A percentile compares a stretch with the other conserved stretches of the same genome.
phyloP scores from a whole-genome alignment of 441 rosid genomes.

The Populus hybrid region DNA sequence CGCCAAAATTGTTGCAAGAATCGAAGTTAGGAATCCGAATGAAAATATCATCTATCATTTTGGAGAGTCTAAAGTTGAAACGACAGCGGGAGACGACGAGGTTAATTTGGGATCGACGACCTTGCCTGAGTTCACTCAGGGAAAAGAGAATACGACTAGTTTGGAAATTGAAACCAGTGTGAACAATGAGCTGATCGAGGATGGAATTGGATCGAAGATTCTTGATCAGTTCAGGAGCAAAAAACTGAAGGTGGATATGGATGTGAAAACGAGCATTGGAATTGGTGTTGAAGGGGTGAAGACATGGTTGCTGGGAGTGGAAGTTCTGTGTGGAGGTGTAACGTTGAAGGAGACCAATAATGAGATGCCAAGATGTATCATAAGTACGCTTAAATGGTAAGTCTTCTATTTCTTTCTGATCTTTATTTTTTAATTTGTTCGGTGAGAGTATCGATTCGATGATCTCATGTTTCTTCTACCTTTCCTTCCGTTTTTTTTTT shows the following conservation, averaged over 20 bases:
- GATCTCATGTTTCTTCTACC: background rate
- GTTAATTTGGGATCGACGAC: slow-evolving; percentile 35
- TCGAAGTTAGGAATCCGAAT: slow-evolving; percentile 59
- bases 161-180: slow-evolving; percentile 42
- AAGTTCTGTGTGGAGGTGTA: slow-evolving; percentile 43
- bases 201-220: slow-evolving; percentile 31
- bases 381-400: slow-evolving; percentile 55
- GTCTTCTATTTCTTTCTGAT: background rate
- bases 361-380: slow-evolving; percentile 47
- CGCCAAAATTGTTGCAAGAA: slow-evolving; percentile 34
- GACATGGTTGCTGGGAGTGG: slow-evolving; percentile 42
- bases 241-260: slow-evolving; percentile 42
- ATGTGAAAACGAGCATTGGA: slow-evolving; percentile 46
- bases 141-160: slow-evolving; percentile 37
- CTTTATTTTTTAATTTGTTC: background rate
- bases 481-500: background rate
- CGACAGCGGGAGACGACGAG: slow-evolving; percentile 27
- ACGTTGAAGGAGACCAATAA: slow-evolving; percentile 32
- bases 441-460: background rate
- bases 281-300: slow-evolving; percentile 27
- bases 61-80: slow-evolving; percentile 34
- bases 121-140: slow-evolving; percentile 43
- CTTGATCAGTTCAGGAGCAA: slow-evolving; percentile 24
- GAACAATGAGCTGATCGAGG: slow-evolving; percentile 35
- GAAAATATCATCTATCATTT: slow-evolving; percentile 38